A percentile compares a stretch with the other conserved stretches of the same genome.
Evolutionary conservation across 2,329 filamentous ascomycete genomes (phyloP).

Genomic region (Beauveria medogensis): DNA sequence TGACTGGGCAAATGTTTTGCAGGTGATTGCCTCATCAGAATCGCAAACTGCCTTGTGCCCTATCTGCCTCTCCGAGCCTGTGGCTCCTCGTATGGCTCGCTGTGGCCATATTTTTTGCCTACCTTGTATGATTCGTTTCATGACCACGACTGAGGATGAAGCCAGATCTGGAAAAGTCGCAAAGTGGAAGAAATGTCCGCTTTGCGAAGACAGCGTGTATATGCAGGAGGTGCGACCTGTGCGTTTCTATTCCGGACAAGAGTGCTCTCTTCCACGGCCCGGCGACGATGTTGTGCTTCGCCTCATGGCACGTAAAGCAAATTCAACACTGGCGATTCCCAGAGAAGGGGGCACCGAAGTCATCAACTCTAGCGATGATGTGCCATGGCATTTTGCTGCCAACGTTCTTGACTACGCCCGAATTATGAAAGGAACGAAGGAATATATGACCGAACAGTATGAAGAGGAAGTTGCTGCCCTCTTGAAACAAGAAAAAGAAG

Average conservation of each 20-base stretch:
- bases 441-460: constrained; percentile 78
- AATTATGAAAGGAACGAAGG: constrained; percentile 86
- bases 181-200: constrained; percentile 90
- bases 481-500: constrained; percentile 70
- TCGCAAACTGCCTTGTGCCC: constrained; percentile 86
- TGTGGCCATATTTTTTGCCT: constrained; percentile 97
- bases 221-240: constrained; percentile 84
- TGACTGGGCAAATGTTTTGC: constrained; percentile 84
- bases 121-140: constrained; percentile 87
- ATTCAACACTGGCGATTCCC: constrained; percentile 80
- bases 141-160: constrained; percentile 78
- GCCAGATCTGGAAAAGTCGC: constrained; percentile 58
- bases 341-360: constrained; percentile 67
- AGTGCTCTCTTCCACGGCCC: constrained; percentile 68
- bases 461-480: constrained; percentile 71
- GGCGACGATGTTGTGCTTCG: constrained; percentile 86
- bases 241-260: constrained; percentile 84
- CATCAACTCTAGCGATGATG: constrained; percentile 60
- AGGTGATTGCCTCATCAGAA: constrained; percentile 82
- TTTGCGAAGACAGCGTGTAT: constrained; percentile 91
- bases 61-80: constrained; percentile 87
- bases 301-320: constrained; percentile 70
- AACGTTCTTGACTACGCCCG: constrained; percentile 92
- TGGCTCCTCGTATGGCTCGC: constrained; percentile 91
- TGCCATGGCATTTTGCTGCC: constrained; percentile 92